Base-by-base conservation (phyloP, 1,139 yeast species). In the Yamadazyma dendronema region DNA sequence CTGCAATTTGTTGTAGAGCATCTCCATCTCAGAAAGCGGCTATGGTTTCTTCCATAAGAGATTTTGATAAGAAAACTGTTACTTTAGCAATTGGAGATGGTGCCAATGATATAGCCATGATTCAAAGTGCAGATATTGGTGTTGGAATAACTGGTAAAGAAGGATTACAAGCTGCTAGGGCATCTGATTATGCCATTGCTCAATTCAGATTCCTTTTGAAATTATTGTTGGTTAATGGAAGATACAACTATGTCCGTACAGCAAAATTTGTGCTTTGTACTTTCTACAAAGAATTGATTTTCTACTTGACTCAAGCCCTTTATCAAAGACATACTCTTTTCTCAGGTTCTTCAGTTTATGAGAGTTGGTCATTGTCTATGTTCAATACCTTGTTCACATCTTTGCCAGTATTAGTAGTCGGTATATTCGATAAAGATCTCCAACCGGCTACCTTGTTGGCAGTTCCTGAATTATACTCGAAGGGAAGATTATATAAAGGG, bases 11-110 rank as follows among this genome's bases (percentile, higher is more conserved):
- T 55, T 94, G 98, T 58, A 79, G 99, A 44, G 97, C 97, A 0
- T 84, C 96, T 13, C 99, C 99, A 0, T 82, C 97, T 0, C 99
- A 92, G 59, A 92, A 92, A 62, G 96, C 97, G 0, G 71, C 77
- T 28, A 83, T 94, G 87, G 97, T 92, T 2, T 64, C 78, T 26
- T 75, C 83, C 17, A 88, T 94, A 12, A 74, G 97, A 37, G 67
- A 72, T 21, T 31, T 31, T n/a, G 33, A 37, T 28, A 79, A 72
- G 36, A 65, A 67, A 7, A 71, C 86, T 21, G 96, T 92, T 5
- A 88, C 97, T 0, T 70, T 94, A 43, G 98, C 98, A 0, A 87
- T 94, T 55, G 99, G 98, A n/a, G 99, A 92, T 64, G 99, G 99
- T 50, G 98, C 99, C 1, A 92, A 92, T 56, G 99, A 92, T 60